These are phyloP conservation scores for Arthrobotrys sphaeroides DNA, from an alignment of 2,329 filamentous ascomycete genomes.

Conservation along the genomic window DNA sequence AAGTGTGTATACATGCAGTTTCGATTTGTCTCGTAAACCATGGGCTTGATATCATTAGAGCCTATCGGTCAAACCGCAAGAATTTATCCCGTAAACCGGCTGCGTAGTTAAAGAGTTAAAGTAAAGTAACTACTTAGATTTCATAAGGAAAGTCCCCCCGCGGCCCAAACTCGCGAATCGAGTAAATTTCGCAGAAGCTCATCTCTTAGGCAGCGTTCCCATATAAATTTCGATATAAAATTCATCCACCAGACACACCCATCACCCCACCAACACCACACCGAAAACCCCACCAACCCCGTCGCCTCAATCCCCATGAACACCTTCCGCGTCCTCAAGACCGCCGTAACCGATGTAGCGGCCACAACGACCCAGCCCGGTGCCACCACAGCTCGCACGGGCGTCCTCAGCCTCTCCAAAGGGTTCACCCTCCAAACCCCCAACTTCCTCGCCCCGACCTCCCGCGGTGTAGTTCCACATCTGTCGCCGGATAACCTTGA, in stretches of 20 bases:
- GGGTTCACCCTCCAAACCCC: constrained; percentile 79
- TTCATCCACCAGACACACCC: neutral
- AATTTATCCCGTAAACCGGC: too few relatives aligned
- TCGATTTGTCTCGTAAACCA: too few relatives aligned
- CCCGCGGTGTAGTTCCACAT: constrained; percentile 85
- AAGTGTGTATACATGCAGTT: too few relatives aligned
- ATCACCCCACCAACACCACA: neutral
- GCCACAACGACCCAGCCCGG: constrained; percentile 18
- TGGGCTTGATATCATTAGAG: too few relatives aligned
- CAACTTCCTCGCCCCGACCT: constrained; percentile 80
- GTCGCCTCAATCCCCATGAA: constrained; percentile 33
- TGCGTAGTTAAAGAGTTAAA: too few relatives aligned
- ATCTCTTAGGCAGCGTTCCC: neutral
- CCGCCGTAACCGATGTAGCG: constrained; percentile 53
- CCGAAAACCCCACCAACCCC: neutral
- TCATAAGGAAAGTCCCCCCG: too few relatives aligned
- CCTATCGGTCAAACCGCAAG: too few relatives aligned
- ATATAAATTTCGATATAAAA: neutral
- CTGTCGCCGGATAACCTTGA: constrained; percentile 83
- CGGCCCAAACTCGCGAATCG: too few relatives aligned
- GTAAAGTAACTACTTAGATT: too few relatives aligned
- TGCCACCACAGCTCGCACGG: constrained; percentile 34
- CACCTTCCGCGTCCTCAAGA: constrained; percentile 50
- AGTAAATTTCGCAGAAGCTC: neutral
- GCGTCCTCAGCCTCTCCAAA: constrained; percentile 45